Percentiles rank a stretch among this genome's conserved stretches.
Conservation (phyloP, 805 yeast species). For the Yamadazyma sp. region DNA sequence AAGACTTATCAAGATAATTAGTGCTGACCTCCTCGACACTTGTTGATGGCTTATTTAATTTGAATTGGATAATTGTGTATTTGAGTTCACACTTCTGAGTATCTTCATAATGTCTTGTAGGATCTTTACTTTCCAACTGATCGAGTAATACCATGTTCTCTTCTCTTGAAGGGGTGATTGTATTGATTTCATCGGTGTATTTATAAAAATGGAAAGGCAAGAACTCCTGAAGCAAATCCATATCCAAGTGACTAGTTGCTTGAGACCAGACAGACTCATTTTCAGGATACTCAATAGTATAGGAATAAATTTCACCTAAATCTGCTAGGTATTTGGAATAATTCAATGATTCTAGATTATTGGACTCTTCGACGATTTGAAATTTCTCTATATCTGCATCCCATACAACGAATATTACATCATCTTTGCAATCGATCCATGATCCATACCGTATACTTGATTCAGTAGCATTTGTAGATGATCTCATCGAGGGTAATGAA, state of each 20-base stretch:
- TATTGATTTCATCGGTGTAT: conserved; percentile 28
- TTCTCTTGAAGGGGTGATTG: conserved; percentile 48
- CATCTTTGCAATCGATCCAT: conserved; percentile 37
- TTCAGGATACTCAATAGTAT: conserved; percentile 41
- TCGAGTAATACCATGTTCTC: conserved; percentile 43
- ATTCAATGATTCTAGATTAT: conserved; percentile 27
- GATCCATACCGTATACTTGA: conserved; percentile 30
- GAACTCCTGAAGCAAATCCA: conserved; percentile 22
- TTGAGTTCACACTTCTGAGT: conserved; percentile 32
- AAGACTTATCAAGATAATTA: conserved; percentile 57
- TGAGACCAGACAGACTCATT: conserved; percentile 10
- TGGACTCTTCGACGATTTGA: conserved; percentile 11
- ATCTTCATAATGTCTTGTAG: conserved; percentile 18
- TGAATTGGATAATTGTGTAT: conserved; percentile 43
- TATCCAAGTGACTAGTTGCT: conserved; percentile 18
- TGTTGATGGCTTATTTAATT: conserved; percentile 25
- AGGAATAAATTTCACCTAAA: conserved; percentile 24
- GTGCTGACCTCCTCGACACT: conserved; percentile 42
- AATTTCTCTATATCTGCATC: conserved; percentile 18
- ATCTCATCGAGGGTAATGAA: conserved; percentile 23
- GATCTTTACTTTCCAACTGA: conserved; percentile 23
- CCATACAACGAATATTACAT: conserved; percentile 36
- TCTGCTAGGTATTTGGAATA: conserved; percentile 18
- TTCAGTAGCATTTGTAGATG: conserved; percentile 1
- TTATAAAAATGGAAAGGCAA: conserved; percentile 5